A percentile compares a stretch with the other conserved stretches of the same genome.
Evolutionary conservation across 1,284 basidiomycete genomes (phyloP).

Genomic region (Ceratobasidium theobromae): DNA sequence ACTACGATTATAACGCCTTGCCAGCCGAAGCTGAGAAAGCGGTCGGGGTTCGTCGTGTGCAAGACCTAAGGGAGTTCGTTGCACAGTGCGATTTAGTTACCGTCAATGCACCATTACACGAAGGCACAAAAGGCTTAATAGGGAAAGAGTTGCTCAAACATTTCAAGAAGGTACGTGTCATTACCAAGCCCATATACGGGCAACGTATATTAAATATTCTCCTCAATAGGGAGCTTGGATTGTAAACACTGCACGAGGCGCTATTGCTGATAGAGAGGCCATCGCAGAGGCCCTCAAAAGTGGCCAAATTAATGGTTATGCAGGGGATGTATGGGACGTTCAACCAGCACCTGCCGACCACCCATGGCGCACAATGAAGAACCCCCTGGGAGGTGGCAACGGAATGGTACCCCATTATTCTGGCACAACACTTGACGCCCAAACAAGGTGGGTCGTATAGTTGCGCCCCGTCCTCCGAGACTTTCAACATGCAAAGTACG

Average conservation of each 20-base stretch:
- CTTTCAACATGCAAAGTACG: too few species aligned
- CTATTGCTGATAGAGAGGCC: constrained; percentile 84
- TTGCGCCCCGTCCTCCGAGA: too few species aligned
- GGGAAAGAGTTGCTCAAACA: constrained; percentile 81
- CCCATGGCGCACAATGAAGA: constrained; percentile 81
- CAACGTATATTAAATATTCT: not conserved
- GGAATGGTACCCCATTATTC: constrained; percentile 80
- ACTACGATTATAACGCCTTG: constrained; percentile 88
- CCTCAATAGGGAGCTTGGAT: constrained; percentile 64
- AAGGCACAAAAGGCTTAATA: constrained; percentile 78
- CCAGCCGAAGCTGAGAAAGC: constrained; percentile 67
- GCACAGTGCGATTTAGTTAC: constrained; percentile 80
- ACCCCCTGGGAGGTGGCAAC: constrained; percentile 77
- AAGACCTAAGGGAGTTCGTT: constrained; percentile 84
- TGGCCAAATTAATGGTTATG: constrained; percentile 72
- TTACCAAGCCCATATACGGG: not conserved
- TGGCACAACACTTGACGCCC: constrained; percentile 90
- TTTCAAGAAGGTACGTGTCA: constrained; percentile 68
- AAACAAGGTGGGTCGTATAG: too few species aligned
- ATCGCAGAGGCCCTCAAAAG: constrained; percentile 75
- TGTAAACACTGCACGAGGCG: constrained; percentile 92
- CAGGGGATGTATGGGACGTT: constrained; percentile 74
- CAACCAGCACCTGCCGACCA: constrained; percentile 87
- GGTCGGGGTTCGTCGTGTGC: constrained; percentile 74
- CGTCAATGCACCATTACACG: constrained; percentile 90